Base-by-base conservation (phyloP, 2,329 filamentous ascomycete genomes). In the Fusarium brevicatenulatum region DNA sequence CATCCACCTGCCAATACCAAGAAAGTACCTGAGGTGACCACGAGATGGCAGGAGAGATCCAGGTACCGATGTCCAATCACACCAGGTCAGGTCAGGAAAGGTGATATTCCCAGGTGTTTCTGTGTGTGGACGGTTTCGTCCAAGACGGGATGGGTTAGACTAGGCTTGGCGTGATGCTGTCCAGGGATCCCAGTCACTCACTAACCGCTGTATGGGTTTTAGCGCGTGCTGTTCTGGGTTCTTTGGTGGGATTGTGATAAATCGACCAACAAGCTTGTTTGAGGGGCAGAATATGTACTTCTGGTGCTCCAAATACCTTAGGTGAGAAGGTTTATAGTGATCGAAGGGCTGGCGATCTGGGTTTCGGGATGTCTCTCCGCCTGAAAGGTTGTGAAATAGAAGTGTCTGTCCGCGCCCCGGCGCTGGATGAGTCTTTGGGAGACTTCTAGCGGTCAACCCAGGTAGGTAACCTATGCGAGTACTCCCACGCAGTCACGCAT, bases 81-180 rank as follows among this genome's bases (percentile, higher is more conserved):
- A 43, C 66, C 62, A 54, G 52, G 50, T 53, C 53, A 65, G 52
- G 58, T 47, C 36, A 53, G 63, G 65, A 53, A 68, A 63, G 54
- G 66, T 66, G 49, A 65, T 70, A 72, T 69, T 72, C 47, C 64
- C 63, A 59, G 67, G 47, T 60, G 56, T 43, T 54, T 69, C 61
- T 70, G 62, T 55, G 56, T 66, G 62, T 52, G 40, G 56, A 62
- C 46, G 66, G 71, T 72, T 74, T 59, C 63, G 67, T 68, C 50
- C 67, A 40, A 69, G 71, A 74, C 71, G 71, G 63, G 62, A 59
- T 58, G 57, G 50, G 56, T 68, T 68, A 68, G 66, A 62, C 39
- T 71, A 37, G 47, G 34, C 63, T 73, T 73, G 71, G 71, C 71
- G 61, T 25, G n/a, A 56, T 62, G 44, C 52, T 53, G 61, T 58